Conservation (phyloP, 2,329 filamentous ascomycete genomes). For the Ustulina deusta region DNA sequence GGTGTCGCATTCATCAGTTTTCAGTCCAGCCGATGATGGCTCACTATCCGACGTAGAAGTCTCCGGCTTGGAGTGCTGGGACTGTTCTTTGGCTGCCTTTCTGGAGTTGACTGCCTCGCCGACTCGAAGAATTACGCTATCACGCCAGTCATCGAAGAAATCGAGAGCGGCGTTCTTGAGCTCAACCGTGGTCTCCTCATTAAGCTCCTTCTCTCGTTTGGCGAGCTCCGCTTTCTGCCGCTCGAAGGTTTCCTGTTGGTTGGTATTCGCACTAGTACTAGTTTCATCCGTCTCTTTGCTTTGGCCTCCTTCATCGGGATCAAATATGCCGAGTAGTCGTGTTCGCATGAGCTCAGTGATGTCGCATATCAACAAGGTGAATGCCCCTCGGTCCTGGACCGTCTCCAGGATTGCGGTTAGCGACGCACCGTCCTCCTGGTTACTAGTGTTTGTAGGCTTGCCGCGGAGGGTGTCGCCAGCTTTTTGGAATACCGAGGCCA, state of each 20-base stretch:
- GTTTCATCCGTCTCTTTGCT: constrained; percentile 23
- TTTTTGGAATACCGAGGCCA: constrained; percentile 46
- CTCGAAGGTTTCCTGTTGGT: constrained; percentile 37
- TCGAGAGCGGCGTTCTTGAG: constrained; percentile 46
- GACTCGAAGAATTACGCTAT: constrained; percentile 47
- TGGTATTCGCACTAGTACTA: not conserved
- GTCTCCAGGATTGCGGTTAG: constrained; percentile 46
- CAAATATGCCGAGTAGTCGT: constrained; percentile 41
- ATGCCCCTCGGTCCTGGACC: constrained; percentile 44
- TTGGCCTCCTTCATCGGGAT: constrained; percentile 39
- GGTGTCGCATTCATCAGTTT: constrained; percentile 51
- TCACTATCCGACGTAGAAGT: constrained; percentile 13
- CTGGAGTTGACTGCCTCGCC: constrained; percentile 48
- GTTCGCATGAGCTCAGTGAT: constrained; percentile 48
- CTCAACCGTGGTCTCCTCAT: constrained; percentile 43
- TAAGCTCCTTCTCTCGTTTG: constrained; percentile 46
- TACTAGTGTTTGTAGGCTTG: constrained; percentile 30
- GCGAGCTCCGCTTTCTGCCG: constrained; percentile 41
- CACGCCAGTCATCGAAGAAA: constrained; percentile 50
- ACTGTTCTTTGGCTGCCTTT: constrained; percentile 39
- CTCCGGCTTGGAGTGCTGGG: constrained; percentile 40
- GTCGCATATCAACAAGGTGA: constrained; percentile 46
- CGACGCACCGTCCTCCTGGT: constrained; percentile 46
- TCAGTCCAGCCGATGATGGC: constrained; percentile 28
- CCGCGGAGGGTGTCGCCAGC: constrained; percentile 42